phyloP scores from a whole-genome alignment of 2,329 filamentous ascomycete genomes.

The Biscogniauxia mediterranea region DNA sequence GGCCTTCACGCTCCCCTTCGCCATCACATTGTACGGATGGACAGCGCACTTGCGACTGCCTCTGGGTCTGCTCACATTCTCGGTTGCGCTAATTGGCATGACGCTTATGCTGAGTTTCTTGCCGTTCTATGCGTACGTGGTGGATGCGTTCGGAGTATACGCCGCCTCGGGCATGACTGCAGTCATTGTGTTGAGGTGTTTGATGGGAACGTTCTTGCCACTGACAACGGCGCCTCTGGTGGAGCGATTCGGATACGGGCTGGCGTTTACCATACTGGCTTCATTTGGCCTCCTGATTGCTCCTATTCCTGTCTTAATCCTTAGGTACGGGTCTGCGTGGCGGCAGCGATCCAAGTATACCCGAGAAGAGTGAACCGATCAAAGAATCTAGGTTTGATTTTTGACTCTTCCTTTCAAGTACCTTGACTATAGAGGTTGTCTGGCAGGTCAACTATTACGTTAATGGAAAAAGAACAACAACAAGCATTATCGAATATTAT shows the following conservation, averaged over 20 bases:
- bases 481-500: too few relatives aligned
- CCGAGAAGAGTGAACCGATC: conserved; percentile 30
- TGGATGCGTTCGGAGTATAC: conserved; percentile 55
- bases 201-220: conserved; percentile 57
- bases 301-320: conserved; percentile 50
- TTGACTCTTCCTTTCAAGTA: too few relatives aligned
- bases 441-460: too few relatives aligned
- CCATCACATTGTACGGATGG: conserved; percentile 51
- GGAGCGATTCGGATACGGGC: conserved; percentile 49
- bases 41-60: conserved; percentile 42
- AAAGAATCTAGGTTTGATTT: too few relatives aligned
- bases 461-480: too few relatives aligned
- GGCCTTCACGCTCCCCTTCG: conserved; percentile 44
- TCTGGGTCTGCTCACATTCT: conserved; percentile 41
- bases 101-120: conserved; percentile 46
- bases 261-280: conserved; percentile 47
- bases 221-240: conserved; percentile 48
- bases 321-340: conserved; percentile 51
- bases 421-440: too few relatives aligned
- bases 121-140: conserved; percentile 54
- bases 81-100: conserved; percentile 45
- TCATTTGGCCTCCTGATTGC: conserved; percentile 42
- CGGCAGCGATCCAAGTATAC: conserved; percentile 50
- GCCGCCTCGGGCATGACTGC: conserved; percentile 57
- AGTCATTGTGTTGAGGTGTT: conserved; percentile 52